Conservation (phyloP, 108 stramenopile genomes). For the Cyclotella choctawhatcheeana region DNA sequence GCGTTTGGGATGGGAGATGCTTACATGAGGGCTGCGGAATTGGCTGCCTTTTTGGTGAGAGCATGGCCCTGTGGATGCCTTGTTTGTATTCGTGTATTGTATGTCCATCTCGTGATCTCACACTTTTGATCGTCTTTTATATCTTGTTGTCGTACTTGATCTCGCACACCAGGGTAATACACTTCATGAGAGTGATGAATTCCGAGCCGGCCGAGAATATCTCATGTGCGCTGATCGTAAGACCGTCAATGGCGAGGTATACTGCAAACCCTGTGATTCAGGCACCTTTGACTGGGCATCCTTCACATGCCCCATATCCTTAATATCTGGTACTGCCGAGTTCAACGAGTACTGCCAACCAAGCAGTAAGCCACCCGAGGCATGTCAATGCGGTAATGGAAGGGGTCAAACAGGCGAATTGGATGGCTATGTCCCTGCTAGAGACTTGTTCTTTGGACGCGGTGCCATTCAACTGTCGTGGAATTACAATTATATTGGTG, state of each 20-base stretch:
- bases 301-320: slow-evolving; percentile 8
- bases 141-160: too few relatives aligned
- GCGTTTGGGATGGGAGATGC: slow-evolving; percentile 41
- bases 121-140: too few relatives aligned
- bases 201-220: slow-evolving; percentile 33
- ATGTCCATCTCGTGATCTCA: too few relatives aligned
- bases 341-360: slow-evolving; percentile 43
- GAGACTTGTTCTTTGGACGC: slow-evolving; percentile 31
- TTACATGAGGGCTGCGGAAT: slow-evolving; percentile 19
- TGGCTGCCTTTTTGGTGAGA: slow-evolving; percentile 37
- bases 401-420: slow-evolving; percentile 15
- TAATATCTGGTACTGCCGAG: slow-evolving; percentile 10
- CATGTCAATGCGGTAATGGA: slow-evolving; percentile 25
- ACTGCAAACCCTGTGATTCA: slow-evolving; percentile 38
- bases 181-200: slow-evolving; percentile 35
- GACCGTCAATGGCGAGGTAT: slow-evolving; percentile 18
- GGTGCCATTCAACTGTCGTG: slow-evolving; percentile 34
- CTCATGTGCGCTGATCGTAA: slow-evolving; percentile 32
- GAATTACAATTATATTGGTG: slow-evolving; percentile 42
- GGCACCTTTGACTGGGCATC: slow-evolving; percentile 34
- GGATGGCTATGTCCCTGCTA: slow-evolving; percentile 36
- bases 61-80: too few relatives aligned
- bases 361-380: slow-evolving; percentile 21
- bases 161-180: too few relatives aligned
- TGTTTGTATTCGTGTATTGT: too few relatives aligned